Evolutionary conservation across 1,139 yeast genomes (phyloP).

Genomic region (Fermentozyma sake): DNA sequence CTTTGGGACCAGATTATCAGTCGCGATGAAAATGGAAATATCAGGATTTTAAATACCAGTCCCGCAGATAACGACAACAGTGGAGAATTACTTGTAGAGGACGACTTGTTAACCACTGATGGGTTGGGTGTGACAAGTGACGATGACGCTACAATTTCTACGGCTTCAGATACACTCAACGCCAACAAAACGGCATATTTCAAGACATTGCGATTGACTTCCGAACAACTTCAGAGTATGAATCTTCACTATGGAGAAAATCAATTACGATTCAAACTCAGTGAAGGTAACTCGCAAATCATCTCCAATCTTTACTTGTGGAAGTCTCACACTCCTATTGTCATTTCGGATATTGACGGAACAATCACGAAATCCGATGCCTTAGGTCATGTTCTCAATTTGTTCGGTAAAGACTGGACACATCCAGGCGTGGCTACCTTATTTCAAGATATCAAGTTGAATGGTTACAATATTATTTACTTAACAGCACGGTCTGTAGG

Average conservation of each 20-base stretch:
- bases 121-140: conserved; percentile 22
- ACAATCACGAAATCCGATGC: conserved; percentile 98
- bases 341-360: conserved; percentile 96
- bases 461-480: conserved; percentile 92
- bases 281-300: conserved; percentile 76
- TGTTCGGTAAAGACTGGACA: conserved; percentile 97
- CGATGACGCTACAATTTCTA: conserved; percentile 8
- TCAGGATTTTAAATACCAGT: conserved; percentile 43
- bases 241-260: conserved; percentile 78
- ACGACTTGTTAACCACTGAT: conserved; percentile 6
- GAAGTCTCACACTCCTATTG: conserved; percentile 84
- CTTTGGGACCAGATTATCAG: conserved; percentile 34
- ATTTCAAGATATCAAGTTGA: conserved; percentile 76
- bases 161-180: conserved; percentile 2
- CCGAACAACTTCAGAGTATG: conserved; percentile 78
- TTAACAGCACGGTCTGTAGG: conserved; percentile 95
- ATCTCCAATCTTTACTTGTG: conserved; percentile 75
- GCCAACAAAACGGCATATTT: conserved; percentile 47
- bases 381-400: conserved; percentile 88
- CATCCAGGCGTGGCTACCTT: conserved; percentile 93
- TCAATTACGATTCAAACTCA: conserved; percentile 71
- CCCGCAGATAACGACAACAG: conserved; percentile 5
- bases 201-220: conserved; percentile 85
- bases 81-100: conserved; percentile 6
- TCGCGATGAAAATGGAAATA: conserved; percentile 69